Conservation (phyloP, 225 moss, liverwort and hornwort species). For the Sphagnum contortum region DNA sequence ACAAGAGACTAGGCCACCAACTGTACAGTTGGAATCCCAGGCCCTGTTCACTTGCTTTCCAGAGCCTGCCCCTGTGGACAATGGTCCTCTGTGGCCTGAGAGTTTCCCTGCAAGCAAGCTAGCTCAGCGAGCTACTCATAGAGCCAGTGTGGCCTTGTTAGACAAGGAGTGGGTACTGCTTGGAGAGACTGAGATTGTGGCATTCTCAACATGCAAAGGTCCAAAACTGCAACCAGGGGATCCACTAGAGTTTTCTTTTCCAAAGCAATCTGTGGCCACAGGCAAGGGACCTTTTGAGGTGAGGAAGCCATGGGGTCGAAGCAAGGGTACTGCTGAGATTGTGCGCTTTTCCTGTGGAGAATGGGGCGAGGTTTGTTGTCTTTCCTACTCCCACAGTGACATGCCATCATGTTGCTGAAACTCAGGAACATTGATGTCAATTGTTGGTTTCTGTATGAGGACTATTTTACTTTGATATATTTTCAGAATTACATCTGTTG, state of each 20-base stretch:
- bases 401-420: too few species aligned
- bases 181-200: conserved; percentile 53
- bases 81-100: background rate
- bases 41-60: too few species aligned
- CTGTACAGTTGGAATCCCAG: too few species aligned
- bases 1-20: too few species aligned
- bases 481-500: too few species aligned
- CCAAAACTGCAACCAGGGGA: conserved; percentile 58
- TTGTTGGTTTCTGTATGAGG: too few species aligned
- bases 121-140: conserved; percentile 7
- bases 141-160: conserved; percentile 4
- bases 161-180: conserved; percentile 53
- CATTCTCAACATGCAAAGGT: conserved; percentile 76
- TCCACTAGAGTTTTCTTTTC: conserved; percentile 58
- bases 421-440: too few species aligned
- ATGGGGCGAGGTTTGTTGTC: conserved; percentile 54
- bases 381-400: background rate
- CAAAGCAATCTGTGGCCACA: conserved; percentile 22
- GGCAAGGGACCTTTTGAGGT: conserved; percentile 11
- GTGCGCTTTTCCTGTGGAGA: conserved; percentile 73
- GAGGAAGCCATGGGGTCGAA: conserved; percentile 48
- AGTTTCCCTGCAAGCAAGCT: conserved; percentile 3
- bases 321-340: conserved; percentile 56
- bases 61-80: too few species aligned
- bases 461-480: too few species aligned